A percentile compares a stretch with the other conserved stretches of the same genome.
phyloP scores from a whole-genome alignment of 2,329 filamentous ascomycete species.

The Diaporthe sp. region DNA sequence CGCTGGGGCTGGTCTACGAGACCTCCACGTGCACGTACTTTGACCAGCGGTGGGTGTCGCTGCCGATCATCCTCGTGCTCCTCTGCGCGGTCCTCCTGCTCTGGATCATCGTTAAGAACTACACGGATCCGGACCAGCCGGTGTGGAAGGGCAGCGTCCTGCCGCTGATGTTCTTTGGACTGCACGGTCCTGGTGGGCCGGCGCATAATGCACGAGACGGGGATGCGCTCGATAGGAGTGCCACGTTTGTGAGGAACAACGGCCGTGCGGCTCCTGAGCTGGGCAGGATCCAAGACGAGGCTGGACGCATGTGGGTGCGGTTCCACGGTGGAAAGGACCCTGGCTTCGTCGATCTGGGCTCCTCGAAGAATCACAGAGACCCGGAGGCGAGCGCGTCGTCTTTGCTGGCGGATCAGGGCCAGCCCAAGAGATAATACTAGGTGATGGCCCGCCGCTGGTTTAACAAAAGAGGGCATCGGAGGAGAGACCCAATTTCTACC shows the following conservation, averaged over 20 bases:
- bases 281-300: slow-evolving; percentile 32
- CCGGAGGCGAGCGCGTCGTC: slow-evolving; percentile 5
- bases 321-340: slow-evolving; percentile 37
- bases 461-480: neutral
- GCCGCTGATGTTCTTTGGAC: slow-evolving; percentile 39
- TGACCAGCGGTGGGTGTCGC: slow-evolving; percentile 38
- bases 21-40: slow-evolving; percentile 39
- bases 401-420: neutral
- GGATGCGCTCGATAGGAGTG: neutral
- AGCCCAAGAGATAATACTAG: neutral
- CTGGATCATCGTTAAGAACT: slow-evolving; percentile 37
- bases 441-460: neutral
- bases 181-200: slow-evolving; percentile 15
- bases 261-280: slow-evolving; percentile 35
- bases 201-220: neutral
- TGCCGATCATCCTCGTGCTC: slow-evolving; percentile 37
- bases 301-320: slow-evolving; percentile 36
- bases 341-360: slow-evolving; percentile 27
- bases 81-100: slow-evolving; percentile 37
- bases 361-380: neutral
- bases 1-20: slow-evolving; percentile 35
- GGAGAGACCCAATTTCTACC: neutral
- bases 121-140: slow-evolving; percentile 42
- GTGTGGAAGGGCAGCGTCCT: slow-evolving; percentile 39
- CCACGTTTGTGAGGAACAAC: slow-evolving; percentile 18